A percentile compares a stretch with the other conserved stretches of the same genome.
These are phyloP conservation scores for Fusarium chlamydosporum DNA, from an alignment of 2,329 filamentous ascomycete species.

Conservation along the genomic window DNA sequence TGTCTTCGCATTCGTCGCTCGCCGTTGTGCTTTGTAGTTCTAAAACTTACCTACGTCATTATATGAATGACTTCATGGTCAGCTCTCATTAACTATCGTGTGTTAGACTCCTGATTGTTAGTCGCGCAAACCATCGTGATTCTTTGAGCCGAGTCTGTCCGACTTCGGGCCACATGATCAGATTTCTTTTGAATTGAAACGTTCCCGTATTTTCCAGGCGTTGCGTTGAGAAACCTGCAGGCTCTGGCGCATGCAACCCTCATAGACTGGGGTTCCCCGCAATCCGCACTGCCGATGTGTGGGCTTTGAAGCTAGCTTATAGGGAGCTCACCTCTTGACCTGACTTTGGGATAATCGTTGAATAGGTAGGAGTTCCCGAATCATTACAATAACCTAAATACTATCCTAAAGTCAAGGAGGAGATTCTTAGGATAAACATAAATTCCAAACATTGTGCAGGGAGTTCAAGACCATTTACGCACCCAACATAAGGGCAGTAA, in stretches of 20 bases:
- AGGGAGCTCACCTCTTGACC: not conserved
- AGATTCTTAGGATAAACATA: not conserved
- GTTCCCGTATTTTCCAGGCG: slow-evolving; percentile 18
- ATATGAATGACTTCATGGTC: slow-evolving; percentile 16
- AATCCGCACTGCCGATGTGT: slow-evolving; percentile 1
- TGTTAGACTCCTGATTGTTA: slow-evolving; percentile 7
- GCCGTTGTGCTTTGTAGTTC: not conserved
- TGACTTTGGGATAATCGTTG: not conserved
- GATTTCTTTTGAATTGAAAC: slow-evolving; percentile 10
- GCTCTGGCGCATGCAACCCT: slow-evolving; percentile 26
- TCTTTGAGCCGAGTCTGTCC: slow-evolving; percentile 31
- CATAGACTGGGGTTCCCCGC: slow-evolving; percentile 25
- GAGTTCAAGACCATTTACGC: not conserved
- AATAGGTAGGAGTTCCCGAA: not conserved
- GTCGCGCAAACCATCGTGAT: slow-evolving; percentile 15
- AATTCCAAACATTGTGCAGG: not conserved
- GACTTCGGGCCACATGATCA: slow-evolving; percentile 39
- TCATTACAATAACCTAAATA: not conserved
- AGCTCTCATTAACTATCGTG: not conserved
- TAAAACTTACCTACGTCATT: slow-evolving; percentile 20
- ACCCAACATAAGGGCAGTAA: not conserved
- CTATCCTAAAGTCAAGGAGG: not conserved
- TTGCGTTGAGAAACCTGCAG: slow-evolving; percentile 8
- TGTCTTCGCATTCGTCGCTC: not conserved
- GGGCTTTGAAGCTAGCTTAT: slow-evolving; percentile 3